Conservation (phyloP, 805 yeast species). For the Hanseniaspora lachancei region DNA sequence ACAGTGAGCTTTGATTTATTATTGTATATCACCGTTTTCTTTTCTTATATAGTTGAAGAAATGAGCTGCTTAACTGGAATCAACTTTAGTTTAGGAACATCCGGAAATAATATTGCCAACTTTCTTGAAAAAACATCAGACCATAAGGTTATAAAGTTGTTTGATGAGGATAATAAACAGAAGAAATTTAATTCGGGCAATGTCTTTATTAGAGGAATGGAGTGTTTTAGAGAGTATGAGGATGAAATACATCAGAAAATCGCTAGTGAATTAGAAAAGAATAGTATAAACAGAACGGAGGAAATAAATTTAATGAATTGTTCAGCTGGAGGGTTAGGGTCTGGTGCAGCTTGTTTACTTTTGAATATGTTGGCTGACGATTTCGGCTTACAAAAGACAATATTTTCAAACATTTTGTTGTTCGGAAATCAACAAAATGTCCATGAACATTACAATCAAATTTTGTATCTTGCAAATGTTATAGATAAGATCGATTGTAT, state of each 20-base stretch:
- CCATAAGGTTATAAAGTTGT: neutral
- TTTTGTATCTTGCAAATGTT: conserved; percentile 67
- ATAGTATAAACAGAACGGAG: conserved; percentile 61
- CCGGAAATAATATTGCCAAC: conserved; percentile 6
- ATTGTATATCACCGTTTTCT: neutral
- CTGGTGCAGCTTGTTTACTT: conserved; percentile 79
- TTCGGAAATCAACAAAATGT: conserved; percentile 60
- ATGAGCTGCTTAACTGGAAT: conserved; percentile 17
- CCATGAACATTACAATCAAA: conserved; percentile 89
- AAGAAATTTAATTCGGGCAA: conserved; percentile 89
- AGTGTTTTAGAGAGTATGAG: conserved; percentile 51
- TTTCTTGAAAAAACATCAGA: neutral
- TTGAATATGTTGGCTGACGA: conserved; percentile 69
- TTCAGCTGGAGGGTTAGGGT: conserved; percentile 97
- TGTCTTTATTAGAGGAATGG: conserved; percentile 87
- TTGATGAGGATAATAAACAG: neutral
- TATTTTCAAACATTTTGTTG: conserved; percentile 1
- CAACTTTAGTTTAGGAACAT: conserved; percentile 26
- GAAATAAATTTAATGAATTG: conserved; percentile 87
- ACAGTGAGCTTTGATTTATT: too few species aligned
- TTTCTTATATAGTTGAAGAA: neutral
- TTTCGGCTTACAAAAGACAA: conserved; percentile 21
- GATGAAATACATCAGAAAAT: conserved; percentile 73
- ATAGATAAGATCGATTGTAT: conserved; percentile 35
- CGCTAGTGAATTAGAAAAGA: conserved; percentile 74